phyloP scores from a whole-genome alignment of 2,329 filamentous ascomycete species.

The Pseudogymnoascus sp. region DNA sequence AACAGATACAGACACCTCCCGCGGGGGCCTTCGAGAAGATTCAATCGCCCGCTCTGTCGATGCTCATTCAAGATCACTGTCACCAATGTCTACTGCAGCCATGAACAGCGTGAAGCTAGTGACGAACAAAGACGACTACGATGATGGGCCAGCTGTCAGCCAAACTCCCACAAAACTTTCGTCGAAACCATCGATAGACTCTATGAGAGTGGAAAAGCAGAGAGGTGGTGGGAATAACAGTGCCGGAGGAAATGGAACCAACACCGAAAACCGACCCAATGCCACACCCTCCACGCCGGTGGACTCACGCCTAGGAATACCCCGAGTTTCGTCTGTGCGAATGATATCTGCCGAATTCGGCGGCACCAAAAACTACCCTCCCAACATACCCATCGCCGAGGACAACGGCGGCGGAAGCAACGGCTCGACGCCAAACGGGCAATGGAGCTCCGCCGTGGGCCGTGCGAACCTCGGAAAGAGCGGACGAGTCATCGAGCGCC shows the following conservation, averaged over 20 bases:
- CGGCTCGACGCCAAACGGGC: constrained; percentile 9
- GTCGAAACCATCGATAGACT: background rate
- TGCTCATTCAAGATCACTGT: constrained; percentile 20
- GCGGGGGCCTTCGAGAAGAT: background rate
- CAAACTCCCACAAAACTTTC: background rate
- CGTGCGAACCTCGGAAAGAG: constrained; percentile 66
- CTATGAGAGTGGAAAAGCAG: background rate
- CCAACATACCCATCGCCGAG: constrained; percentile 16
- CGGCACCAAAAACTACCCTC: constrained; percentile 17
- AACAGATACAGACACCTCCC: constrained; percentile 3
- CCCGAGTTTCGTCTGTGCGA: constrained; percentile 15
- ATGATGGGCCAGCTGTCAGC: background rate
- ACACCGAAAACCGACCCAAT: background rate
- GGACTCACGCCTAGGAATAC: background rate
- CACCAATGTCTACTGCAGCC: constrained; percentile 20
- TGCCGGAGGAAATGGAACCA: background rate
- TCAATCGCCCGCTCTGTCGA: constrained; percentile 10
- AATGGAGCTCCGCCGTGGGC: constrained; percentile 60
- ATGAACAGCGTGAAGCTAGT: constrained; percentile 21
- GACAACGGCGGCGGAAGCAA: constrained; percentile 9
- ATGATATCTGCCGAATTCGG: constrained; percentile 27
- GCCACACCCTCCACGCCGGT: background rate
- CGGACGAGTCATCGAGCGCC: constrained; percentile 68
- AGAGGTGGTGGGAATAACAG: background rate
- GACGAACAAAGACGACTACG: constrained; percentile 2